Conservation (phyloP, 306 rosid genomes). For the Carpinus fangiana region DNA sequence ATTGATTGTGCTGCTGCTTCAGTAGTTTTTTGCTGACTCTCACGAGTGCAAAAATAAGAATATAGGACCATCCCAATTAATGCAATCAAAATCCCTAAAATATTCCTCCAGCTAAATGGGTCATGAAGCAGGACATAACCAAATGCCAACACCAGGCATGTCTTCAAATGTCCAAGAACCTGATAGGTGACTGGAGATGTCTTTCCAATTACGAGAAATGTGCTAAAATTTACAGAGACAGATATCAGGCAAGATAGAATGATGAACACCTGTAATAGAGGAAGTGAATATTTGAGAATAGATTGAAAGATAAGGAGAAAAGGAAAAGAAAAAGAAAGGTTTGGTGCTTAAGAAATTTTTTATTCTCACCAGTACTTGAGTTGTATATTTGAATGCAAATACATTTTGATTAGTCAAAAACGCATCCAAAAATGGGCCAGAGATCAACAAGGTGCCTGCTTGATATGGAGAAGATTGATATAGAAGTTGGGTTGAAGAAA, state of each 20-base stretch:
- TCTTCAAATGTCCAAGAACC: constrained; percentile 96
- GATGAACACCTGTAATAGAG: constrained; percentile 67
- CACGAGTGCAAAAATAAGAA: constrained; percentile 70
- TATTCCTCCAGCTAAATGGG: constrained; percentile 93
- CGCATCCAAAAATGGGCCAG: constrained; percentile 86
- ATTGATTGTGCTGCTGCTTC: constrained; percentile 56
- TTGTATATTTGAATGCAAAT: constrained; percentile 82
- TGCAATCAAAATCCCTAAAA: constrained; percentile 78
- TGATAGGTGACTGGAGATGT: constrained; percentile 97
- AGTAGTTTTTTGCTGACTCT: constrained; percentile 70
- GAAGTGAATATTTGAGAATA: constrained; percentile 13
- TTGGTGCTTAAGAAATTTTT: constrained; percentile 2
- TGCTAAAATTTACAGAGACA: constrained; percentile 93
- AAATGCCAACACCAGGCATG: constrained; percentile 88
- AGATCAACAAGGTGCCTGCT: constrained; percentile 72
- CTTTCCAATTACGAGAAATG: constrained; percentile 93
- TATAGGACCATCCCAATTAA: constrained; percentile 83
- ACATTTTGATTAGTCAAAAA: constrained; percentile 75
- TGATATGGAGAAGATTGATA: constrained; percentile 95
- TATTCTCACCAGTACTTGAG: constrained; percentile 85
- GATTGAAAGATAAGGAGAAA: neutral
- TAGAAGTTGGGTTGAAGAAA: constrained; percentile 95
- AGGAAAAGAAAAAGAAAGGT: neutral
- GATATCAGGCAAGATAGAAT: constrained; percentile 87
- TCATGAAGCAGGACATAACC: constrained; percentile 84